phyloP scores from a whole-genome alignment of 495 filamentous ascomycete species.

The Aspergillus cristatus region DNA sequence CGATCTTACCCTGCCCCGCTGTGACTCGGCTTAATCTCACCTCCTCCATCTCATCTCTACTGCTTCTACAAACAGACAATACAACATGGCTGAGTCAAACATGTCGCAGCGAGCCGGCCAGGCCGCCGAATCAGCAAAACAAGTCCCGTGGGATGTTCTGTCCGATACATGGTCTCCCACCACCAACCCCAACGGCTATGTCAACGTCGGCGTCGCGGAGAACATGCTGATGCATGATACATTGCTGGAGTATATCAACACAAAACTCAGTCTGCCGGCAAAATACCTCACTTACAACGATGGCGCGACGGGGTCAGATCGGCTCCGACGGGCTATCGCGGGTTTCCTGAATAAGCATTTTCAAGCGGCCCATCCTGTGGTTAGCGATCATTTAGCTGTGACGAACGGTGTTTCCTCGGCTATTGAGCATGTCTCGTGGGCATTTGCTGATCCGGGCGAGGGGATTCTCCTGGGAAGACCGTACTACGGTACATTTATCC shows the following conservation, averaged over 20 bases:
- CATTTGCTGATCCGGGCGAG: slow-evolving; percentile 38
- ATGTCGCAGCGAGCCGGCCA: slow-evolving; percentile 16
- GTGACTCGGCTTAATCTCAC: no score
- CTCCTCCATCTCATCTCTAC: no score
- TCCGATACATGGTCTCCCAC: slow-evolving; percentile 15
- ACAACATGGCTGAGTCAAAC: no score
- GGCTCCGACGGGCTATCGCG: slow-evolving; percentile 34
- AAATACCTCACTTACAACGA: slow-evolving; percentile 38
- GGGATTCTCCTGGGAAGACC: slow-evolving; percentile 41
- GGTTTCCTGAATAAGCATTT: slow-evolving; percentile 36
- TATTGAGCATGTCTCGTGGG: slow-evolving; percentile 35
- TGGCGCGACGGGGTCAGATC: slow-evolving; percentile 20
- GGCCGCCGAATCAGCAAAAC: slow-evolving; percentile 5
- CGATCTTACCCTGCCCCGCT: no score
- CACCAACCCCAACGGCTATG: slow-evolving; percentile 24
- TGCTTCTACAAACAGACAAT: no score
- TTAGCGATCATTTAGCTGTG: slow-evolving; percentile 30
- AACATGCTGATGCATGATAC: slow-evolving; percentile 31
- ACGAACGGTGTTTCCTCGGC: slow-evolving; percentile 40
- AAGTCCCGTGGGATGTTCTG: slow-evolving; percentile 19
- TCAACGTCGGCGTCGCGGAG: slow-evolving; percentile 34
- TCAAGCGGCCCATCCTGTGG: slow-evolving; percentile 25
- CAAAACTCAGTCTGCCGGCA: slow-evolving; percentile 19
- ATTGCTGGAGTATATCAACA: slow-evolving; percentile 22
- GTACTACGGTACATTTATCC: slow-evolving; percentile 41